phyloP scores from a whole-genome alignment of 306 rosid genomes.

The Vigna radiata region DNA sequence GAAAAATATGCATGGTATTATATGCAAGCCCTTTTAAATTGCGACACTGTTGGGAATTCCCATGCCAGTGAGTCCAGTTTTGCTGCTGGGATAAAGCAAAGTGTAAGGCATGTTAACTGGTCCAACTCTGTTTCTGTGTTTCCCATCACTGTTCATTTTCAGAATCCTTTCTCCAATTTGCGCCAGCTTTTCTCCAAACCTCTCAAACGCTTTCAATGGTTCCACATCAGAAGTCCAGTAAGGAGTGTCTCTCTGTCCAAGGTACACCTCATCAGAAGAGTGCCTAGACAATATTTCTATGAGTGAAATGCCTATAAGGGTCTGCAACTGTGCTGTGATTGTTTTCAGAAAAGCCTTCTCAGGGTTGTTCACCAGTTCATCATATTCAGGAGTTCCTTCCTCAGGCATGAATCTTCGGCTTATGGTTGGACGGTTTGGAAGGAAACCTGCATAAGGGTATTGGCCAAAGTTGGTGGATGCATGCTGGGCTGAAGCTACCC shows the following conservation, averaged over 20 bases:
- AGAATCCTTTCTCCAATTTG: conserved; percentile 61
- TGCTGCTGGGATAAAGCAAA: conserved; percentile 69
- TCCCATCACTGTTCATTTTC: conserved; percentile 57
- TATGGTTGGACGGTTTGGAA: conserved; percentile 55
- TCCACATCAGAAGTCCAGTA: conserved; percentile 66
- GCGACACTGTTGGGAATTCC: conserved; percentile 93
- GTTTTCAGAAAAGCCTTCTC: conserved; percentile 57
- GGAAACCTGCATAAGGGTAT: conserved; percentile 60
- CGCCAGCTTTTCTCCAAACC: conserved; percentile 55
- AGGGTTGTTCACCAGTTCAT: conserved; percentile 54
- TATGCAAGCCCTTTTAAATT: conserved; percentile 47
- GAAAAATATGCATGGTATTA: too few species aligned
- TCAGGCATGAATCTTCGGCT: conserved; percentile 60
- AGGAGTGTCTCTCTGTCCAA: conserved; percentile 61
- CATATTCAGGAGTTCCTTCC: conserved; percentile 54
- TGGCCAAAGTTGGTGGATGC: conserved; percentile 70
- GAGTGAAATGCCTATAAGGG: conserved; percentile 54
- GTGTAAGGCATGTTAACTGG: conserved; percentile 75
- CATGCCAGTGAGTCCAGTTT: conserved; percentile 69
- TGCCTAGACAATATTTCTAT: conserved; percentile 60
- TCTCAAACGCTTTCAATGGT: conserved; percentile 61
- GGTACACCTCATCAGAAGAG: conserved; percentile 64
- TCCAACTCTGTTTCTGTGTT: conserved; percentile 67
- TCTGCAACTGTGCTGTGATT: conserved; percentile 55
- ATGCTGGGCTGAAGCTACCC: conserved; percentile 69